Conservation (phyloP, 257 asterid genomes). For the Fraxinus quadrangulata region DNA sequence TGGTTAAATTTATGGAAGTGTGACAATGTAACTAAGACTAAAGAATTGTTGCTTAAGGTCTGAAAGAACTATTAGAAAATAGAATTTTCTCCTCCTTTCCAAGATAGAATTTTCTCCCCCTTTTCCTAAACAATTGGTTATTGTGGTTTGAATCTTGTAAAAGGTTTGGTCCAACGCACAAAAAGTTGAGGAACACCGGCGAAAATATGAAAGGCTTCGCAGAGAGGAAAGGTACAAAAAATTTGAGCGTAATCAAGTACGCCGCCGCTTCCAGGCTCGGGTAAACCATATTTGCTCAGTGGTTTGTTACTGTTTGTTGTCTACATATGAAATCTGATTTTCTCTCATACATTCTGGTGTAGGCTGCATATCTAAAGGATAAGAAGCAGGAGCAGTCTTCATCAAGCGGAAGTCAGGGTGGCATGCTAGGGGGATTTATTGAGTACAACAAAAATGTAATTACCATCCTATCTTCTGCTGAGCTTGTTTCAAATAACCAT, state of each 20-base stretch:
- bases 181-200: slow-evolving; percentile 84
- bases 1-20: background rate
- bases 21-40: background rate
- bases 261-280: slow-evolving; percentile 90
- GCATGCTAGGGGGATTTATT: slow-evolving; percentile 47
- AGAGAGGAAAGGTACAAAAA: slow-evolving; percentile 80
- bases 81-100: background rate
- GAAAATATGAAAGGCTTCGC: slow-evolving; percentile 82
- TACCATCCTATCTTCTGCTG: background rate
- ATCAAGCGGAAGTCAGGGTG: slow-evolving; percentile 60
- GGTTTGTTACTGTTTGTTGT: background rate
- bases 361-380: slow-evolving; percentile 96
- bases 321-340: slow-evolving; percentile 7
- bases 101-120: background rate
- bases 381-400: slow-evolving; percentile 80
- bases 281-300: slow-evolving; percentile 32
- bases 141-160: slow-evolving; percentile 3
- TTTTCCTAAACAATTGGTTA: slow-evolving; percentile 1
- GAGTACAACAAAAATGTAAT: slow-evolving; percentile 91
- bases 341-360: background rate
- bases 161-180: slow-evolving; percentile 94
- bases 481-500: slow-evolving; percentile 3
- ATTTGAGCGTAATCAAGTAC: slow-evolving; percentile 70
- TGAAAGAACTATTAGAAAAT: slow-evolving; percentile 2
- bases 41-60: slow-evolving; percentile 1